These are phyloP conservation scores for Ampelocalamus luodianensis DNA, from an alignment of 176 grass and related monocot species.

Conservation along the genomic window DNA sequence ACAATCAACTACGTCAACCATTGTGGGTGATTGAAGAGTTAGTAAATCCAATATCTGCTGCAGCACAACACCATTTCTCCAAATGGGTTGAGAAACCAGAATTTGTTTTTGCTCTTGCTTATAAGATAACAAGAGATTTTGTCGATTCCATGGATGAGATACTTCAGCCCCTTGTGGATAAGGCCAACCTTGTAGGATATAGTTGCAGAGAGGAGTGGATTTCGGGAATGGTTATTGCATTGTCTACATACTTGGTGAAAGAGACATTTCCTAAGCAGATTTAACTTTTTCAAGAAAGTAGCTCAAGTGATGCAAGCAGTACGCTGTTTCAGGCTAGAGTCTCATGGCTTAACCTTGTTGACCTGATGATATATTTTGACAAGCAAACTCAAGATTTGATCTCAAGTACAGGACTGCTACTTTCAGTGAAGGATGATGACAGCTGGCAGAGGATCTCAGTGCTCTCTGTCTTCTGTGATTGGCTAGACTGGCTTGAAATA, in stretches of 20 bases:
- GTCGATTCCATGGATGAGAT: constrained; percentile 89
- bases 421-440: constrained; percentile 75
- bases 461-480: constrained; percentile 83
- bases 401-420: constrained; percentile 59
- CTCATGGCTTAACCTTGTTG: constrained; percentile 87
- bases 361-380: constrained; percentile 96
- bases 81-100: constrained; percentile 91
- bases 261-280: constrained; percentile 83
- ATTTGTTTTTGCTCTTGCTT: constrained; percentile 94
- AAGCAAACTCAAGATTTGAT: constrained; percentile 80
- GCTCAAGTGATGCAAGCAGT: constrained; percentile 35
- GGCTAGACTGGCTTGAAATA: constrained; percentile 86
- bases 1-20: constrained; percentile 66
- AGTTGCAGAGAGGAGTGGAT: constrained; percentile 98
- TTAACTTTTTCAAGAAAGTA: constrained; percentile 70
- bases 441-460: constrained; percentile 76
- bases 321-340: constrained; percentile 46
- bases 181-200: constrained; percentile 87
- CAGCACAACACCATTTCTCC: constrained; percentile 72
- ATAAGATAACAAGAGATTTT: constrained; percentile 85
- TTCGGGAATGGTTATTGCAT: constrained; percentile 68
- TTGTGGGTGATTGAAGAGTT: constrained; percentile 96
- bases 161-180: constrained; percentile 91
- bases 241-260: constrained; percentile 84
- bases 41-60: constrained; percentile 76